Conservation (phyloP, 139 green algal genomes). For the Mychonastes homosphaera region DNA sequence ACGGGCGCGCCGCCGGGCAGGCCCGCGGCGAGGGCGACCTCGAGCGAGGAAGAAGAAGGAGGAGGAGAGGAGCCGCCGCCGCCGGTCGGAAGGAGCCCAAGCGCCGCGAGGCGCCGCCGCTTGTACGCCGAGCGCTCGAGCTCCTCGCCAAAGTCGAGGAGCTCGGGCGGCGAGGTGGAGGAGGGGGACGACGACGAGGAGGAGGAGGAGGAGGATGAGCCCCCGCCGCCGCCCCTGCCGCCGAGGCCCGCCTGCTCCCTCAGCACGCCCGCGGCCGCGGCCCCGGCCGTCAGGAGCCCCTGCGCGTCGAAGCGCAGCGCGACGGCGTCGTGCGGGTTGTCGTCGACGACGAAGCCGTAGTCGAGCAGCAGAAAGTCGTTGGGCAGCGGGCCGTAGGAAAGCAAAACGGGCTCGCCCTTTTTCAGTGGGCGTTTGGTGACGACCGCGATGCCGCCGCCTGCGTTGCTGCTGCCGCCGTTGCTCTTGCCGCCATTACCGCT, state of each 20-base stretch:
- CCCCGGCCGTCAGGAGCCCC: conserved; percentile 38
- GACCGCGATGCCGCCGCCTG: not conserved
- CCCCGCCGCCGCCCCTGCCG: not conserved
- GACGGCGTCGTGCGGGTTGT: conserved; percentile 69
- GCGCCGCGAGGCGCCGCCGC: not conserved
- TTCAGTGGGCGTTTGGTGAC: not conserved
- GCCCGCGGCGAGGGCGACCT: not conserved
- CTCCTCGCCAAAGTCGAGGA: not conserved
- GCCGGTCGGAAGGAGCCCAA: not conserved
- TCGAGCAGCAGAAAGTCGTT: conserved; percentile 88
- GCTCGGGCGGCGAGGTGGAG: not conserved
- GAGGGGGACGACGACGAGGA: not conserved
- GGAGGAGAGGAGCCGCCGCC: not conserved
- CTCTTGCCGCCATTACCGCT: conserved; percentile 29
- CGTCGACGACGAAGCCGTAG: conserved; percentile 72
- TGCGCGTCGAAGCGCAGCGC: conserved; percentile 57
- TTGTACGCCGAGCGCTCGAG: not conserved
- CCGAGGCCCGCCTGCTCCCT: not conserved
- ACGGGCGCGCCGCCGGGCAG: conserved; percentile 1
- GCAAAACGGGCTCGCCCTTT: conserved; percentile 44
- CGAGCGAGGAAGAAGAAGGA: too few relatives aligned
- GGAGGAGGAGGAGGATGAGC: not conserved
- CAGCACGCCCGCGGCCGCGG: not conserved
- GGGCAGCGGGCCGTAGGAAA: conserved; percentile 66
- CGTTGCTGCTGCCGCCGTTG: not conserved